Evolutionary conservation across 2,329 filamentous ascomycete species (phyloP).

Genomic region (Chrysosporium queenslandicum): DNA sequence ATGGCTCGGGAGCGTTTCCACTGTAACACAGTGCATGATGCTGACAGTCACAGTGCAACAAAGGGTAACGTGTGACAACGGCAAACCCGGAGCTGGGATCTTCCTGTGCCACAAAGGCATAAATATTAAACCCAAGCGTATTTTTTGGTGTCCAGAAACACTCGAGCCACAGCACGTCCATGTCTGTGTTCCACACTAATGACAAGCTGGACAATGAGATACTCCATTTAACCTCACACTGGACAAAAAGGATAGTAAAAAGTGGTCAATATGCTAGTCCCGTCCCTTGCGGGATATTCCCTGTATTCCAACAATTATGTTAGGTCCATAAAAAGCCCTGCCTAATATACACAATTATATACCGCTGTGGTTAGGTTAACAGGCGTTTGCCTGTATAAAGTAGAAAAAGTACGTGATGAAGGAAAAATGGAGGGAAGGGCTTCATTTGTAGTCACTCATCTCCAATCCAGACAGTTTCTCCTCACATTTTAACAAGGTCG

Average conservation of each 20-base stretch:
- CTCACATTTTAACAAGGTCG: slow-evolving; percentile 13
- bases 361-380: background rate
- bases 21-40: background rate
- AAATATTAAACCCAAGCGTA: background rate
- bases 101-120: background rate
- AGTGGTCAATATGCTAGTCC: background rate
- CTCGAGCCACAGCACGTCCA: background rate
- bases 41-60: background rate
- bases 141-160: background rate
- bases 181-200: no score
- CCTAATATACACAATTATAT: background rate
- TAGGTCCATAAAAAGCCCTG: background rate
- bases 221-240: background rate
- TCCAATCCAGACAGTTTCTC: slow-evolving; percentile 15
- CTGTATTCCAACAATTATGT: background rate
- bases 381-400: no score
- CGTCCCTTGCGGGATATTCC: slow-evolving; percentile 4
- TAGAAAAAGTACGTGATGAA: no score
- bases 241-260: background rate
- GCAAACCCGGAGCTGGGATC: background rate
- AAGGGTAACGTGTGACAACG: background rate
- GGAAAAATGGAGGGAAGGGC: background rate
- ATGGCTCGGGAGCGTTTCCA: background rate
- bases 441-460: slow-evolving; percentile 14
- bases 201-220: background rate